Base-by-base conservation (phyloP, 441 rosid genomes). In the Pelargonium fulgidum region DNA sequence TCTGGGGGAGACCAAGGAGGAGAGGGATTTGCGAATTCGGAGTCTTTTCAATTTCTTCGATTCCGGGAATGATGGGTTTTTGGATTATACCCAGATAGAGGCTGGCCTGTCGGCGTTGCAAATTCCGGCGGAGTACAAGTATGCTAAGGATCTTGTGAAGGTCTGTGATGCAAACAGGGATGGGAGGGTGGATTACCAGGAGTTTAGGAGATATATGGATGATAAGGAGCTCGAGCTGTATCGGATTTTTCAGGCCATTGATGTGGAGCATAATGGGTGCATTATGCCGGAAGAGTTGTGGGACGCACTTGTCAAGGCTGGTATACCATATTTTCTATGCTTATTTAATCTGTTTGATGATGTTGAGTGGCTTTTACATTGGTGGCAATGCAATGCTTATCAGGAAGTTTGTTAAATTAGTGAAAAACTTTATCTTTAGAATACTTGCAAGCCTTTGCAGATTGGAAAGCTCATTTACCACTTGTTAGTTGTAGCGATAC, bases 191-290 rank as follows among this genome's bases (percentile, higher is more conserved):
- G 96, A 87, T 75, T 94, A 94, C 70, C 81, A 77, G 33, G 99
- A 94, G 76, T 94, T 94, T 65, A 85, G 85, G 80, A 78, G 92
- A 41, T 94, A 94, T 66, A 94, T 94, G 92, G 97, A 94, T 48
- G 92, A 75, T 66, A 94, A 94, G 80, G 97, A 94, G 89, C 86
- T 94, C 22, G 99, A 94, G 86, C 85, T 94, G 39, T 94, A 94
- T 70, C 70, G 85, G 79, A 94, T 94, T 41, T 94, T 94, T 69
- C 92, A 91, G 66, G 88, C 92, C 56, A 94, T 94, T 77, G 99
- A 94, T 78, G 99, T 94, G n/a, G 97, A 86, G 56, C 99, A 88
- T 68, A 91, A 80, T 65, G 97, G 97, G 12, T 94, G 94, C 89
- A 94, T 94, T 87, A 79, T 91, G 77, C 99, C 97, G 0, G 99